A percentile compares a stretch with the other conserved stretches of the same genome.
phyloP scores from a whole-genome alignment of 805 yeast species.

The Schwanniomyces yamadae region DNA sequence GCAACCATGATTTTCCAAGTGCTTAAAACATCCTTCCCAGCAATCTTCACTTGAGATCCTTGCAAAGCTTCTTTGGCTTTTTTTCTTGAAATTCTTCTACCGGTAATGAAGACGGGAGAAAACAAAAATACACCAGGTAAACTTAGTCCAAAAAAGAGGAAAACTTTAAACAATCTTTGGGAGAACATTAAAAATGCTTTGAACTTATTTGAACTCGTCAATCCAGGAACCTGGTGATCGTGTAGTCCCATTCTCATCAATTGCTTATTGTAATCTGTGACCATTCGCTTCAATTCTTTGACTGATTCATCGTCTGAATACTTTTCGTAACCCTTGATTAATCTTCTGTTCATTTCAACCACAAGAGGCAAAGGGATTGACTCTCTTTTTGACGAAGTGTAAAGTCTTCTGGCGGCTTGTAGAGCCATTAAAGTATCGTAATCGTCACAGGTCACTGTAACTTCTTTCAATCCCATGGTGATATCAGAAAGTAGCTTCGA shows the following conservation, averaged over 20 bases:
- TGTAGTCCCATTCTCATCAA: conserved; percentile 33
- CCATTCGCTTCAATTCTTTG: conserved; percentile 25
- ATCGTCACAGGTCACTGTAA: conserved; percentile 41
- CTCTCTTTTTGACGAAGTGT: conserved; percentile 33
- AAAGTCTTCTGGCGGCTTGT: conserved; percentile 43
- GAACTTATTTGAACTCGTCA: conserved; percentile 21
- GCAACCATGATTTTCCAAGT: conserved; percentile 47
- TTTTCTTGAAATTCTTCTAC: conserved; percentile 28
- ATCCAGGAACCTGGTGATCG: conserved; percentile 40
- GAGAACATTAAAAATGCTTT: conserved; percentile 23
- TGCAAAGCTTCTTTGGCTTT: conserved; percentile 41
- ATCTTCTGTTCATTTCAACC: conserved; percentile 41
- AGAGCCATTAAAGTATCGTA: conserved; percentile 42
- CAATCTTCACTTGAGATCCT: conserved; percentile 37
- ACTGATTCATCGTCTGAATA: conserved; percentile 35
- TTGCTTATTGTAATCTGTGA: conserved; percentile 33
- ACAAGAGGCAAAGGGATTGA: conserved; percentile 41
- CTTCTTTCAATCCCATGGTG: conserved; percentile 36
- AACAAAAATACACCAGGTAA: conserved; percentile 39
- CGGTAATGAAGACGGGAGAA: conserved; percentile 39
- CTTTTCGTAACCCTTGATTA: conserved; percentile 36
- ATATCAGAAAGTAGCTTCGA: conserved; percentile 25
- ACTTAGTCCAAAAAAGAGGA: conserved; percentile 30
- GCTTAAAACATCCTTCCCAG: conserved; percentile 42
- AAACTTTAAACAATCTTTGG: conserved; percentile 25